phyloP scores from a whole-genome alignment of 2,329 filamentous ascomycete species.

The Erysiphe pulchra region DNA sequence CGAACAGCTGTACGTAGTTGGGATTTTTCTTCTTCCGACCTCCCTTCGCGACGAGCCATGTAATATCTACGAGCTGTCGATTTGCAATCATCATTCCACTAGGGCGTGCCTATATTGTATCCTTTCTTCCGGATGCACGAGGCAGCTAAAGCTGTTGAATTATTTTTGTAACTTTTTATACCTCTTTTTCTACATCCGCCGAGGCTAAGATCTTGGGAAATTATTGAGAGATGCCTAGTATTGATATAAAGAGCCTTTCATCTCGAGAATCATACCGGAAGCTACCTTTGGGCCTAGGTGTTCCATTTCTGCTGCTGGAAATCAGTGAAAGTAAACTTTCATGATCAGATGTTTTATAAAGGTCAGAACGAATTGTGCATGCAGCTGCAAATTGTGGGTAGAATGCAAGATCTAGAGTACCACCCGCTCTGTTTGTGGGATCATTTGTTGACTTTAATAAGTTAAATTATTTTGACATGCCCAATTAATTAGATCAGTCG shows the following conservation, averaged over 20 bases:
- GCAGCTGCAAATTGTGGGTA: background rate
- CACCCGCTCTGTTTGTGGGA: too few relatives aligned
- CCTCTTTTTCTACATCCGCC: background rate
- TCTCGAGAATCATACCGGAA: background rate
- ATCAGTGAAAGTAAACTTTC: background rate
- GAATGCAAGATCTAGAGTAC: too few relatives aligned
- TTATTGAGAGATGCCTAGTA: background rate
- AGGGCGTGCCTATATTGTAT: background rate
- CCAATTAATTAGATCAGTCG: background rate
- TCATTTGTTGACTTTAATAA: background rate
- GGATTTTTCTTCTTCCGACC: background rate
- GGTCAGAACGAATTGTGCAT: background rate
- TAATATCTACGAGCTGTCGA: background rate
- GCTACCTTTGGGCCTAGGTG: background rate
- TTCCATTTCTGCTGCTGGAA: background rate
- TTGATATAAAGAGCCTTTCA: background rate
- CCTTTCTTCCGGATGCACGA: background rate
- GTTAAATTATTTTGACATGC: background rate
- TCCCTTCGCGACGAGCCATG: background rate
- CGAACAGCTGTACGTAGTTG: too few relatives aligned
- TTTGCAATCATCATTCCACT: background rate
- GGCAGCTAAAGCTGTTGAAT: background rate
- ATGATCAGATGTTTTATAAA: background rate
- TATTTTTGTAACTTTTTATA: background rate
- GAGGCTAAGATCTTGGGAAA: background rate